phyloP scores from a whole-genome alignment of 768 basidiomycete species.

The Calocybe indica region DNA sequence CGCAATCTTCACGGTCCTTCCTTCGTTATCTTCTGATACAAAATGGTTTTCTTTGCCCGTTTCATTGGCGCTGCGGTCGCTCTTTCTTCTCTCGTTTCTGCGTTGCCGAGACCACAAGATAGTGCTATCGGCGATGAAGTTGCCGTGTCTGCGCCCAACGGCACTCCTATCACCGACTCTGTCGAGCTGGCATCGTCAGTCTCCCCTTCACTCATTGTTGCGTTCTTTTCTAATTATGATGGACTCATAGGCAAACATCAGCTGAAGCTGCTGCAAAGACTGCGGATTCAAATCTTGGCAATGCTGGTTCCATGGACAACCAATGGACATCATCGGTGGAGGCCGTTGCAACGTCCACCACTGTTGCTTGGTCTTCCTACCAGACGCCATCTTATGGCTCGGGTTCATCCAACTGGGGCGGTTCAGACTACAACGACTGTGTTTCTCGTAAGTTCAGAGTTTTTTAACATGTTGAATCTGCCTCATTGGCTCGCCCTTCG shows the following conservation, averaged over 20 bases:
- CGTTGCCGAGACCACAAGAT: constrained; percentile 36
- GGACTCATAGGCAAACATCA: constrained; percentile 7
- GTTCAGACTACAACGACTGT: constrained; percentile 56
- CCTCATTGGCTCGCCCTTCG: constrained; percentile 1
- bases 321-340: constrained; percentile 4
- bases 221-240: background rate
- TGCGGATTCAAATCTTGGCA: constrained; percentile 13
- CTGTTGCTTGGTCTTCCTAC: constrained; percentile 21
- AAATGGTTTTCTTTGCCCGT: constrained; percentile 58
- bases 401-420: constrained; percentile 52
- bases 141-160: constrained; percentile 43
- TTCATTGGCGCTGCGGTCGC: constrained; percentile 50
- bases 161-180: constrained; percentile 36
- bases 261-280: constrained; percentile 11
- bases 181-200: constrained; percentile 29
- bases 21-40: constrained; percentile 27
- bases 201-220: background rate
- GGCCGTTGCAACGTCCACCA: constrained; percentile 14
- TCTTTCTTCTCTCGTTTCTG: constrained; percentile 45
- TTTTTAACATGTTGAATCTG: background rate
- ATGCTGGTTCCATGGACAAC: constrained; percentile 6
- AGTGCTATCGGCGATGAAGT: constrained; percentile 27
- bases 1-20: constrained; percentile 44
- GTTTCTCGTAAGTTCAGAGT: constrained; percentile 53
- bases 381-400: constrained; percentile 57